A percentile compares a stretch with the other conserved stretches of the same genome.
Conservation (phyloP, 495 filamentous ascomycete genomes). For the Echria macrotheca region DNA sequence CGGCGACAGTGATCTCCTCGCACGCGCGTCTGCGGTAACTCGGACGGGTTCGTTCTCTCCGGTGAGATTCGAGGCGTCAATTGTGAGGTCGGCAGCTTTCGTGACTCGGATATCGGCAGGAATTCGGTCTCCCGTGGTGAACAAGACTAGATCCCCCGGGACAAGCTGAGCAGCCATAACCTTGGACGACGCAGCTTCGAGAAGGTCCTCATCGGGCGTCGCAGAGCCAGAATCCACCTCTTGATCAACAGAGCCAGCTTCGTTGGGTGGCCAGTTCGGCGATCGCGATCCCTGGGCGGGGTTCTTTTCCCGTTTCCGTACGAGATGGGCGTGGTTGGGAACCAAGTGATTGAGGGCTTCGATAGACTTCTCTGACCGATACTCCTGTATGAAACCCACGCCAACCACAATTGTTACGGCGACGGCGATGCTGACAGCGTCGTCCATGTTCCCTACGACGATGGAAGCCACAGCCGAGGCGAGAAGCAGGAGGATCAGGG, state of each 20-base stretch:
- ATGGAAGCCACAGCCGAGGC: slow-evolving; percentile 85
- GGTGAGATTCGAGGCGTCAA: slow-evolving; percentile 96
- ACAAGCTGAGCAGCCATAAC: slow-evolving; percentile 84
- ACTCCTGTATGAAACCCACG: slow-evolving; percentile 96
- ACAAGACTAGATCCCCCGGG: slow-evolving; percentile 84
- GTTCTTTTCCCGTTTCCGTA: slow-evolving; percentile 52
- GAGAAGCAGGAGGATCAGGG: slow-evolving; percentile 83
- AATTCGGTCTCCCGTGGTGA: slow-evolving; percentile 92
- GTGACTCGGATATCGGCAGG: slow-evolving; percentile 96
- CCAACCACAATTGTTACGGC: slow-evolving; percentile 96
- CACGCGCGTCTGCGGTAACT: slow-evolving; percentile 66
- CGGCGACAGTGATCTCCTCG: slow-evolving; percentile 41
- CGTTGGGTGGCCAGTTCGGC: slow-evolving; percentile 40
- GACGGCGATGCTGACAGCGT: slow-evolving; percentile 89
- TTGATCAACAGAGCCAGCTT: slow-evolving; percentile 23
- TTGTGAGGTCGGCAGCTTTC: slow-evolving; percentile 75
- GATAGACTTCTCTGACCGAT: slow-evolving; percentile 93
- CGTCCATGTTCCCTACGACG: slow-evolving; percentile 90
- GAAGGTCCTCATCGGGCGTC: slow-evolving; percentile 45
- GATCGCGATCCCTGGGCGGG: slow-evolving; percentile 24
- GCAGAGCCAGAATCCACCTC: slow-evolving; percentile 27
- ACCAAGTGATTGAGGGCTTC: slow-evolving; percentile 91
- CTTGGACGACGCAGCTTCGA: slow-evolving; percentile 70
- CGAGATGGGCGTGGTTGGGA: slow-evolving; percentile 87
- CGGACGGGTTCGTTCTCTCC: slow-evolving; percentile 91